A percentile compares a stretch with the other conserved stretches of the same genome.
Conservation (phyloP, 352 stramenopile genomes). For the Phytopythium litorale region DNA sequence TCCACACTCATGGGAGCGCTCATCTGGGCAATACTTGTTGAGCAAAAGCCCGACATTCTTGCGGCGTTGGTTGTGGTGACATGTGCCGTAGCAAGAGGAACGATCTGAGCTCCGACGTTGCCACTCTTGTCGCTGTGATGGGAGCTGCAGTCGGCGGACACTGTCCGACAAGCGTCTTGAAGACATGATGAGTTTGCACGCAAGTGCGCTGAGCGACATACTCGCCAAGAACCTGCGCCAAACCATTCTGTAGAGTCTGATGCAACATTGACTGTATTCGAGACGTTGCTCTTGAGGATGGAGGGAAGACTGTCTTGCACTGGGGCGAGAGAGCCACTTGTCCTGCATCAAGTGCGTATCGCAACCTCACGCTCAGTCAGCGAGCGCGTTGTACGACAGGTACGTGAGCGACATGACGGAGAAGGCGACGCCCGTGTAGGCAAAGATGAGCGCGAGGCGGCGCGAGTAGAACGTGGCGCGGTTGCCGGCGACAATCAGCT, state of each 20-base stretch:
- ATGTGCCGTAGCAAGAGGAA: too few species aligned
- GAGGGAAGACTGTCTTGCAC: background rate
- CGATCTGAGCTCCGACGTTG: too few species aligned
- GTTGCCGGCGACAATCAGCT: background rate
- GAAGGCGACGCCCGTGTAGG: slow-evolving; percentile 45
- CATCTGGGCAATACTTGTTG: too few species aligned
- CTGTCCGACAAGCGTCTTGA: too few species aligned
- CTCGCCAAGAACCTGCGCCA: background rate
- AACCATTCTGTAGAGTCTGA: background rate
- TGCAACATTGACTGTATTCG: background rate
- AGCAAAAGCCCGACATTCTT: too few species aligned
- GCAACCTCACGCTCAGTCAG: slow-evolving; percentile 5
- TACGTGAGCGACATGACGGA: slow-evolving; percentile 68
- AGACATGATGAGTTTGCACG: too few species aligned
- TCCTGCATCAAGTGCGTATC: background rate
- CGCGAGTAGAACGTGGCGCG: slow-evolving; percentile 45
- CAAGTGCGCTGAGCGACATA: too few species aligned
- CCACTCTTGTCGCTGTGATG: too few species aligned
- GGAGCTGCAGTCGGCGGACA: too few species aligned
- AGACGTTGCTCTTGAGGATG: background rate
- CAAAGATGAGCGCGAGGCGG: slow-evolving; percentile 43
- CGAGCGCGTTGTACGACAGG: slow-evolving; percentile 52
- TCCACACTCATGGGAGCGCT: too few species aligned
- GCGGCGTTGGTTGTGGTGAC: too few species aligned
- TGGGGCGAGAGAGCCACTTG: background rate